Evolutionary conservation across 257 asterid species (phyloP).

Genomic region (Leptodermis oblonga): DNA sequence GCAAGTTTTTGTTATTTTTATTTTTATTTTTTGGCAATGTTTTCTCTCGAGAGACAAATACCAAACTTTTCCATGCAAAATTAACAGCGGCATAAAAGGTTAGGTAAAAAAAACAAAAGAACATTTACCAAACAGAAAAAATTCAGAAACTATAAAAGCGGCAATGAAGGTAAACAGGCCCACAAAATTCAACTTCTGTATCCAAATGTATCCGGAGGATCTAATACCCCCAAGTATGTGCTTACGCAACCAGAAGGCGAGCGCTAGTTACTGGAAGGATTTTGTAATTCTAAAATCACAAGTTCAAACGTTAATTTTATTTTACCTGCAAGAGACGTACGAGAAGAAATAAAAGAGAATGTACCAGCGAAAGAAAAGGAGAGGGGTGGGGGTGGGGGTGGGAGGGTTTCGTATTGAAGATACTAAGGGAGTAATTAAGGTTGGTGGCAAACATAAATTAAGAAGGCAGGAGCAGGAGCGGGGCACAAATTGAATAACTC

Average conservation of each 20-base stretch:
- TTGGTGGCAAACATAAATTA: constrained; percentile 10
- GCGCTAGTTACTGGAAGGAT: too few species aligned
- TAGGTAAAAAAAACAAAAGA: neutral
- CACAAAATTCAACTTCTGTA: constrained; percentile 9
- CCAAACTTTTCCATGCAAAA: neutral
- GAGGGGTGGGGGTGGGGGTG: neutral
- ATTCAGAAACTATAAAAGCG: neutral
- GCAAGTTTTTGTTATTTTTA: neutral
- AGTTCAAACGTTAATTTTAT: too few species aligned
- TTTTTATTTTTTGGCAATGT: neutral
- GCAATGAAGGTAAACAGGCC: neutral
- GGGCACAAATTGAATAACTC: constrained; percentile 9
- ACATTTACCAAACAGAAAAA: neutral
- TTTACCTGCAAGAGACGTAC: neutral
- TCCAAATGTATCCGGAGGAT: neutral
- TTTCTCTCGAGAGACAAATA: neutral
- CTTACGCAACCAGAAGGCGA: too few species aligned
- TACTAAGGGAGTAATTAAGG: constrained; percentile 7
- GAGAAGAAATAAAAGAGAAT: neutral
- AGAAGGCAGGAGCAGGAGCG: neutral
- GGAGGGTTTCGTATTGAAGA: neutral
- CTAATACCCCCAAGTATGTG: too few species aligned
- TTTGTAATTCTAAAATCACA: too few species aligned
- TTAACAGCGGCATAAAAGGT: neutral
- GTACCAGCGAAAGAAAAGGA: neutral